Conservation (phyloP, 1,139 yeast species). For the Geotrichum aggregatum region DNA sequence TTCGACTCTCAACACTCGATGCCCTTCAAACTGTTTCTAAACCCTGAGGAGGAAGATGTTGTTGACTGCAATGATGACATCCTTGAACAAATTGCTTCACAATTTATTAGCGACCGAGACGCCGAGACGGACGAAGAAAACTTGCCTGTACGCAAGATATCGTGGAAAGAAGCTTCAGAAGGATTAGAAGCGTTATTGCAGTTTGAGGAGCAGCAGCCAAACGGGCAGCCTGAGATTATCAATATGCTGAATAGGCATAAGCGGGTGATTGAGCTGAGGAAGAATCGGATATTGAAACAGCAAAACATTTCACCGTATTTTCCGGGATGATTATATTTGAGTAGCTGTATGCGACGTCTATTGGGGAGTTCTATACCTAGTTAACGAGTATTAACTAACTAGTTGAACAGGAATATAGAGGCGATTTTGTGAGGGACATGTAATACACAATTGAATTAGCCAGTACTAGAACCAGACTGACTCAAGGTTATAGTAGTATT, state of each 20-base stretch:
- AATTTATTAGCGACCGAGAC: constrained; percentile 18
- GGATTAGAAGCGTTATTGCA: constrained; percentile 16
- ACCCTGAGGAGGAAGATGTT: constrained; percentile 18
- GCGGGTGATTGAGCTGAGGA: constrained; percentile 17
- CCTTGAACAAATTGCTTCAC: constrained; percentile 20
- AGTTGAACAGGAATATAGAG: no score
- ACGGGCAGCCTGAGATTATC: constrained; percentile 17
- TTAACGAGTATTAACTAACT: no score
- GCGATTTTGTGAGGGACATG: no score
- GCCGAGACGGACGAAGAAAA: constrained; percentile 19
- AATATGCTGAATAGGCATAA: constrained; percentile 17
- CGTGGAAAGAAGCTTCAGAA: constrained; percentile 18
- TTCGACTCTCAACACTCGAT: constrained; percentile 19
- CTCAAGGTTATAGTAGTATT: no score
- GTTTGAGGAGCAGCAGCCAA: constrained; percentile 19
- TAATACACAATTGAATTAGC: no score
- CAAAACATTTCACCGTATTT: constrained; percentile 9
- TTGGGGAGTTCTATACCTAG: no score
- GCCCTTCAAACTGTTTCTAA: constrained; percentile 16
- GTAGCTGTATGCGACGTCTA: no score
- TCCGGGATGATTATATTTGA: not conserved
- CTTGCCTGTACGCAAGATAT: constrained; percentile 14
- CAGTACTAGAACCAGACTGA: no score
- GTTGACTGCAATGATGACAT: constrained; percentile 20
- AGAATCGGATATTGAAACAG: constrained; percentile 12